Evolutionary conservation across 1,284 basidiomycete genomes (phyloP), one percentile per base, ranked within the genome.

Genomic region (Rhodotorula sp.): DNA sequence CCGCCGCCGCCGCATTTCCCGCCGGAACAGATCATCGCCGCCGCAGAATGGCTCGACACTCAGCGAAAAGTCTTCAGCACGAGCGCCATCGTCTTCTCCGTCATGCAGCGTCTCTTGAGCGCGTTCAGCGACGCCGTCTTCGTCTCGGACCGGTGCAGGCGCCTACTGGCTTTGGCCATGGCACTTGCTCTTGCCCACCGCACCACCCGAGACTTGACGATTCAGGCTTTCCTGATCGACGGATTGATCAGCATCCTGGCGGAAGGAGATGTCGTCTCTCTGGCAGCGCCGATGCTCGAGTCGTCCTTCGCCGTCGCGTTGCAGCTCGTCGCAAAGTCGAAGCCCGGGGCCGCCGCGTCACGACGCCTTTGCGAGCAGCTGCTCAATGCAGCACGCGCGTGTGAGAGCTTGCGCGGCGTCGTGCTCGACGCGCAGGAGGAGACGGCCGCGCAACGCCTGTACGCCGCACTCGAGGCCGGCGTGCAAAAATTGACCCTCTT

Each of bases 111-210:
- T 65, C 83, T 96, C 15, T 88, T 96, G 74, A 84, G 88, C 12
- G 84, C 85, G 54, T 83, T 94, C 43, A 86, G 90, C 70, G 81
- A 83, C 3, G 87, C 88, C 0, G 88, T 88, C n/a, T 85, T 97
- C 57, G 86, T 96, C 73, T 92, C 92, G 79, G 92, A 97, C 79
- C 92, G 97, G 80, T 81, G 89, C 58, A 88, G 94, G 10, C 83
- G 90, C 46, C 80, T 95, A 47, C 89, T 91, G 67, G 87, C 88
- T 1, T 82, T 97, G 34, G 87, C 87, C 29, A 80, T 96, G 21
- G 88, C 91, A 85, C 84, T 92, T 39, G 84, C 92, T 58, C 89
- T 92, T 78, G 79, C 83, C 26, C 85, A 90, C 72, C 79, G 83
- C 3, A 85, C 85, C 14, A 81, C 92, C 86, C 89, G 43, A 43